phyloP scores from a whole-genome alignment of 2,329 filamentous ascomycete genomes.

The Thelonectria discophora region DNA sequence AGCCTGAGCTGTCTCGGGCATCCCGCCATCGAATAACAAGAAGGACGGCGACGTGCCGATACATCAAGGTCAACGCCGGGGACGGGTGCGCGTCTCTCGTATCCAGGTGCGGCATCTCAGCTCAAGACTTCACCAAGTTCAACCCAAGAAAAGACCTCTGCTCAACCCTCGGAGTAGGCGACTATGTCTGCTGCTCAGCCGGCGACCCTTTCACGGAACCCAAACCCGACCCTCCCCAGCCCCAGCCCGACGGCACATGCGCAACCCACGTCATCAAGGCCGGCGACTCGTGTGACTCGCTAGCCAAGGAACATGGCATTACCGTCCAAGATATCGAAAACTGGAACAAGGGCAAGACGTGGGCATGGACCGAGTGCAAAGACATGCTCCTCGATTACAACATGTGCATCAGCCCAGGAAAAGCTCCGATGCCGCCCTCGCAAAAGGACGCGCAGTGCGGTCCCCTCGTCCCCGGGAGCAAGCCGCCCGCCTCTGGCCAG shows the following conservation, averaged over 20 bases:
- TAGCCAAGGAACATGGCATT: slow-evolving; percentile 37
- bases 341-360: slow-evolving; percentile 41
- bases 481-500: too few species aligned
- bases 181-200: slow-evolving; percentile 47
- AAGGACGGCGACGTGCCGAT: too few species aligned
- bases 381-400: slow-evolving; percentile 18
- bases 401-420: slow-evolving; percentile 15
- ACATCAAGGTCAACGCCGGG: too few species aligned
- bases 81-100: too few species aligned
- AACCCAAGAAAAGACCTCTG: too few species aligned
- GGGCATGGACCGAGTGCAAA: slow-evolving; percentile 38
- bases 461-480: too few species aligned
- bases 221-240: slow-evolving; percentile 45
- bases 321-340: slow-evolving; percentile 29
- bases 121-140: too few species aligned
- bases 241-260: slow-evolving; percentile 46
- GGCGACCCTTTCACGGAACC: slow-evolving; percentile 30
- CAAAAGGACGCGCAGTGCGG: too few species aligned
- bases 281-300: slow-evolving; percentile 43
- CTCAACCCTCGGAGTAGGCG: neutral
- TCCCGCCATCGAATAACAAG: too few species aligned
- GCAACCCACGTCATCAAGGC: slow-evolving; percentile 38
- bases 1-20: too few species aligned
- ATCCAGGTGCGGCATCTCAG: too few species aligned
- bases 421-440: too few species aligned